Evolutionary conservation across 345 rosid genomes (phyloP).

Genomic region (Camelina laxa): DNA sequence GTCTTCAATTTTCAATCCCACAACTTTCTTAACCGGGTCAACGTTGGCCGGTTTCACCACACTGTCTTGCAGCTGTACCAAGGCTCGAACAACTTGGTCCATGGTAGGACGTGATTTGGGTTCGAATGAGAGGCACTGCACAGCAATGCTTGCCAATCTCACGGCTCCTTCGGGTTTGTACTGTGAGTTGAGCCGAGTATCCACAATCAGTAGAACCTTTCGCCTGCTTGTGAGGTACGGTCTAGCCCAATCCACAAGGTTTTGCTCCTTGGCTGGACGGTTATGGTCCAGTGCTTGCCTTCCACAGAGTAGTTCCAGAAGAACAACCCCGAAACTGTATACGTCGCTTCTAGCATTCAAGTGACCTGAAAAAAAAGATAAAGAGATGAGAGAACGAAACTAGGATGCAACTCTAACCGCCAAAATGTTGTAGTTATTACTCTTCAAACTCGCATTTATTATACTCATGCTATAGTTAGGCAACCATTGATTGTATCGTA

Average conservation of each 20-base stretch:
- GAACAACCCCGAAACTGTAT: conserved; percentile 91
- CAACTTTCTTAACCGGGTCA: conserved; percentile 28
- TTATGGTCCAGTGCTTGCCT: conserved; percentile 83
- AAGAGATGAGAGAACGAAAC: background rate
- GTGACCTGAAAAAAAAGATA: conserved; percentile 57
- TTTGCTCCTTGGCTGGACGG: conserved; percentile 79
- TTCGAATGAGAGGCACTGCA: conserved; percentile 71
- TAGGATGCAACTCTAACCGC: background rate
- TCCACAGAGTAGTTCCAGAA: conserved; percentile 83
- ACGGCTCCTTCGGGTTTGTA: conserved; percentile 64
- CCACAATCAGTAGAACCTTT: conserved; percentile 70
- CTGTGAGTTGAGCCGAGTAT: conserved; percentile 73
- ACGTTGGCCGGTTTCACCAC: conserved; percentile 17
- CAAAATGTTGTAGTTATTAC: background rate
- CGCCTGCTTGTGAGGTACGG: conserved; percentile 81
- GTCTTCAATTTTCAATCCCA: conserved; percentile 23
- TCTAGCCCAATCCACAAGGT: conserved; percentile 94
- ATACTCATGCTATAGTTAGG: background rate
- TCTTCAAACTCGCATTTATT: background rate
- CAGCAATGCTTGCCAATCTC: conserved; percentile 67
- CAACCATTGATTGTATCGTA: background rate
- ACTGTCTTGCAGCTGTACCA: conserved; percentile 63
- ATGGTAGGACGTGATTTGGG: conserved; percentile 74
- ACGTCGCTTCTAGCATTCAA: conserved; percentile 84
- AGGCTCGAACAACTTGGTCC: conserved; percentile 71